Base-by-base conservation (phyloP, 202 grass and related monocot species). In the Tripidium arundinaceum region DNA sequence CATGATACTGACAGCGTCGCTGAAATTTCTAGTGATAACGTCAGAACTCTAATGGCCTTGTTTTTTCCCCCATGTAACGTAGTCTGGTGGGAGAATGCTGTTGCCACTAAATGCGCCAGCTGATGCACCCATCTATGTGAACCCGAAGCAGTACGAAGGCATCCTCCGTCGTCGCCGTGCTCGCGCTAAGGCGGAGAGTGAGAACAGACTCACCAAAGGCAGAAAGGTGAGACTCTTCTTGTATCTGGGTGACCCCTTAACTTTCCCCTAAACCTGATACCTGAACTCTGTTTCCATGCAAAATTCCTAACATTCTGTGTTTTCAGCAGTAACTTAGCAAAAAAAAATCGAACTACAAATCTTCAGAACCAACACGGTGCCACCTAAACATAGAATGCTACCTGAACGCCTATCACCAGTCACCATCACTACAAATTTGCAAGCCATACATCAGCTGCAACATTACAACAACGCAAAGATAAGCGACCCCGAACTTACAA, bases 101-200 rank as follows among this genome's bases (percentile, higher is more conserved):
- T 74, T 99, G 70, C 92, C 97, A 28, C 59, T 91, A 81, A 93
- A 89, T 66, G 81, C 84, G 8, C 27, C 87, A 47, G 78, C 81
- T 61, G 89, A 99, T 16, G 78, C 86, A 21, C 92, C 87, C 1
- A 84, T 96, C 66, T 99, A 91, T 70, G 97, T 99, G 71, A 99
- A 99, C 25, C 87, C 92, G 19, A 99, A 96, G 78, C 97, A 99
- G 71, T 93, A 93, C 8, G 79, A 99, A 86, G 97, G 92, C 38
- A 99, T 99, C 70, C 87, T 99, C 41, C 93, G 92, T 3, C 92
- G 97, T 2, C 97, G 97, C n/a, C 86, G 81, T 40, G 97, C 97
- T 80, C 97, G 97, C 7, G 97, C 97, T 62, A 99, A 99, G 77
- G 90, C 75, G 0, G 82, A 88, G 70, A 89, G 47, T 24, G 72